Evolutionary conservation across 176 grass and related monocot species (phyloP), one percentile per base, ranked within the genome.

Genomic region (Zea luxurians): DNA sequence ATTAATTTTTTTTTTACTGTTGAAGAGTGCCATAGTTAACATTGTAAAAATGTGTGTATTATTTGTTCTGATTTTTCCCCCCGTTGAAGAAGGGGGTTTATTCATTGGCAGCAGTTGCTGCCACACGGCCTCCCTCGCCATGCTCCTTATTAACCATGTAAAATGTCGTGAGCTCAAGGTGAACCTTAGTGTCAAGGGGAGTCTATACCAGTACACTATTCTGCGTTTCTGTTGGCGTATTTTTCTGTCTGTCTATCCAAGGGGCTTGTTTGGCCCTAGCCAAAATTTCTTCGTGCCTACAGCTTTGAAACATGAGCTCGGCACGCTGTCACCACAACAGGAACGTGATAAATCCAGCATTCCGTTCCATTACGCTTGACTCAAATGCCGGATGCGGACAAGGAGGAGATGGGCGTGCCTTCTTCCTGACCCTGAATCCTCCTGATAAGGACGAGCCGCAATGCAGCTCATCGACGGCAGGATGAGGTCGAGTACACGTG

Each of bases 11-110:
- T 27, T 27, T 27, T 27, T 27, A 27, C 27, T 27, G n/a, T 66
- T 71, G 68, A 71, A 71, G 46, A 47, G 44, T 61, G 77, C 70
- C 76, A 65, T 64, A 90, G 80, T 74, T 90, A 83, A 85, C 84
- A 73, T 34, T 99, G 85, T 95, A 89, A 83, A 88, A 84, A 87
- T 84, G 85, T 83, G 78, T 85, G 82, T 73, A 81, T 80, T 65
- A 70, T 76, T 75, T 79, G 81, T 62, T 83, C 61, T 64, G 41
- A 36, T 74, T 54, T 86, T 78, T 27, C 27, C 10, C 80, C 82
- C 87, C 77, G 52, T 71, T 70, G 41, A 48, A 84, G 41, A 48
- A 84, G 77, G 82, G 82, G 70, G 52, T 42, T 76, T 76, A 80
- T 80, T 85, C 64, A 76, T 71, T 71, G 71, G 20, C 41, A 70